Conservation (phyloP, 2,329 filamentous ascomycete genomes). For the Samsoniella hepiali region DNA sequence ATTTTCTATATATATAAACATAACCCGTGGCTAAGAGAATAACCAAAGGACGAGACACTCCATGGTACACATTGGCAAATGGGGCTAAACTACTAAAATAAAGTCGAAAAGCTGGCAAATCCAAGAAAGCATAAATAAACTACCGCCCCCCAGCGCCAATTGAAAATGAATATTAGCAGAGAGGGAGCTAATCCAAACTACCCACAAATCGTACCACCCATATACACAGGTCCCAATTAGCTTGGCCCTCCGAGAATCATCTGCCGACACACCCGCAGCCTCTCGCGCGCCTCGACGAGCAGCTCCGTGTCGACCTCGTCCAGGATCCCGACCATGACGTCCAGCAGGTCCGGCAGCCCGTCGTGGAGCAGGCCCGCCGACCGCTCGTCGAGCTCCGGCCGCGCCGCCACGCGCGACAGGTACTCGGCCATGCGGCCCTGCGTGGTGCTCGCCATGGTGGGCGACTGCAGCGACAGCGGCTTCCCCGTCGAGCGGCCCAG, state of each 20-base stretch:
- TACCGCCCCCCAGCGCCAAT: no score
- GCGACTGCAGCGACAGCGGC: constrained; percentile 45
- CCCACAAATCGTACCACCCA: neutral
- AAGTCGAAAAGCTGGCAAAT: no score
- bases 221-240: neutral
- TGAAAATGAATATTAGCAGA: no score
- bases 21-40: no score
- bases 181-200: no score
- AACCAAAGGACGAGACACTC: no score
- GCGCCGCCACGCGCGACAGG: constrained; percentile 61
- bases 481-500: constrained; percentile 57
- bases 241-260: constrained; percentile 20
- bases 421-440: constrained; percentile 41
- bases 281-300: constrained; percentile 69
- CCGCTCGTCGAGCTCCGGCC: constrained; percentile 67
- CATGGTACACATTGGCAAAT: no score
- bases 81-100: no score
- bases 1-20: no score
- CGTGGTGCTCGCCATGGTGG: constrained; percentile 35
- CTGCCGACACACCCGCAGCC: constrained; percentile 61
- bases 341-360: constrained; percentile 44
- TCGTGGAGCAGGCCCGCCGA: constrained; percentile 64
- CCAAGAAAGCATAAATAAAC: no score
- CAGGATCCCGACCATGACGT: constrained; percentile 42
- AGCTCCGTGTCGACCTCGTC: constrained; percentile 59